Evolutionary conservation across 176 grass and related monocot genomes (phyloP).

Genomic region (Avena insularis): DNA sequence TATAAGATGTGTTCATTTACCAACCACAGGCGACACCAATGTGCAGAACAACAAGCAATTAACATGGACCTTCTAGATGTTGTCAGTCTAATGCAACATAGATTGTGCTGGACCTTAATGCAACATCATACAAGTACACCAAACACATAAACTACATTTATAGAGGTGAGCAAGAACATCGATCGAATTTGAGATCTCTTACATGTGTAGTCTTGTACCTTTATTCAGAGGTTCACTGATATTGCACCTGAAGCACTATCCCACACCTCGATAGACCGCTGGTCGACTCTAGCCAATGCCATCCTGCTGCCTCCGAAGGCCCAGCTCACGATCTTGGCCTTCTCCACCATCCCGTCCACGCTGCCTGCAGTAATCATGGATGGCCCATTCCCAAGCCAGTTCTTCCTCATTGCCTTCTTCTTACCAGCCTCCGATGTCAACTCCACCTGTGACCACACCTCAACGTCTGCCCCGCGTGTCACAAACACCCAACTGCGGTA

Average conservation of each 20-base stretch:
- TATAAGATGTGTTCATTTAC: neutral
- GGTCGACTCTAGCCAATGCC: slow-evolving; percentile 64
- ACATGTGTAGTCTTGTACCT: slow-evolving; percentile 16
- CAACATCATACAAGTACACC: neutral
- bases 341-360: slow-evolving; percentile 26
- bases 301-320: slow-evolving; percentile 86
- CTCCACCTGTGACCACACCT: slow-evolving; percentile 77
- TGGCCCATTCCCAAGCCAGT: slow-evolving; percentile 64
- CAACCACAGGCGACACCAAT: neutral
- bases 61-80: slow-evolving; percentile 2
- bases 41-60: slow-evolving; percentile 12
- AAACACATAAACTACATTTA: neutral
- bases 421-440: slow-evolving; percentile 45
- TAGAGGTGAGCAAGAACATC: slow-evolving; percentile 3
- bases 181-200: slow-evolving; percentile 32
- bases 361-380: neutral
- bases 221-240: slow-evolving; percentile 13
- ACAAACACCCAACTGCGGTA: slow-evolving; percentile 73
- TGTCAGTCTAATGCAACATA: neutral
- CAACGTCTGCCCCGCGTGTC: slow-evolving; percentile 47
- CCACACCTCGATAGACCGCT: slow-evolving; percentile 76
- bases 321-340: slow-evolving; percentile 67
- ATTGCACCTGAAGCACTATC: slow-evolving; percentile 48
- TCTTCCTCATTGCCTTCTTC: slow-evolving; percentile 81
- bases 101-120: neutral